Percentiles rank a stretch among this genome's conserved stretches.
These are phyloP conservation scores for Sclerotiophoma versabilis DNA, from an alignment of 2,329 filamentous ascomycete genomes.

Conservation along the genomic window DNA sequence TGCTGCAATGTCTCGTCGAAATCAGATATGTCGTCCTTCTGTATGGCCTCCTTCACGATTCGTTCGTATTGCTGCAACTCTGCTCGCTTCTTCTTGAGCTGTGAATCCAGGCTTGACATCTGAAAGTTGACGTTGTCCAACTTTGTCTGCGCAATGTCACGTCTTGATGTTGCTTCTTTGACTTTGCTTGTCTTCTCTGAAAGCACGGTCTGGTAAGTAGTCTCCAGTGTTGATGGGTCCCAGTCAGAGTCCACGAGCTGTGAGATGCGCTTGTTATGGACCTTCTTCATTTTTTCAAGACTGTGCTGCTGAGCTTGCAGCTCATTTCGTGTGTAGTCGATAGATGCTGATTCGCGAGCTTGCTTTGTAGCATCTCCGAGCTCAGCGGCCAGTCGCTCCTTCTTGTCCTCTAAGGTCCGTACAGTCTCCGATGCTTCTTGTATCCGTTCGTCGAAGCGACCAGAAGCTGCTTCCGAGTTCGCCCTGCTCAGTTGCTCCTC, in stretches of 20 bases:
- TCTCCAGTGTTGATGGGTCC: conserved; percentile 73
- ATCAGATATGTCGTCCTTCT: conserved; percentile 48
- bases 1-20: conserved; percentile 62
- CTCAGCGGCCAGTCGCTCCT: conserved; percentile 76
- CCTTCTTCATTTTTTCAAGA: conserved; percentile 77
- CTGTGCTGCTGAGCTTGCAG: conserved; percentile 75
- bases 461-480: conserved; percentile 67
- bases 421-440: conserved; percentile 70
- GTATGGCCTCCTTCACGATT: conserved; percentile 63
- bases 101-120: conserved; percentile 70
- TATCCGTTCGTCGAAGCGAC: conserved; percentile 75
- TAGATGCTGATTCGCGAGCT: conserved; percentile 80
- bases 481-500: conserved; percentile 67
- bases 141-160: conserved; percentile 74
- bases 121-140: conserved; percentile 79
- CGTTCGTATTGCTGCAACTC: conserved; percentile 69
- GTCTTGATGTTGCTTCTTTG: conserved; percentile 70
- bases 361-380: conserved; percentile 82
- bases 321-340: conserved; percentile 85
- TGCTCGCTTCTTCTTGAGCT: conserved; percentile 67
- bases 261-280: conserved; percentile 75
- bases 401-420: conserved; percentile 73
- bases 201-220: conserved; percentile 70
- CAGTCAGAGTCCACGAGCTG: conserved; percentile 70
- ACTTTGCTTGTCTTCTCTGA: conserved; percentile 65